Evolutionary conservation across 306 rosid genomes (phyloP).

Genomic region (Neltuma alba): DNA sequence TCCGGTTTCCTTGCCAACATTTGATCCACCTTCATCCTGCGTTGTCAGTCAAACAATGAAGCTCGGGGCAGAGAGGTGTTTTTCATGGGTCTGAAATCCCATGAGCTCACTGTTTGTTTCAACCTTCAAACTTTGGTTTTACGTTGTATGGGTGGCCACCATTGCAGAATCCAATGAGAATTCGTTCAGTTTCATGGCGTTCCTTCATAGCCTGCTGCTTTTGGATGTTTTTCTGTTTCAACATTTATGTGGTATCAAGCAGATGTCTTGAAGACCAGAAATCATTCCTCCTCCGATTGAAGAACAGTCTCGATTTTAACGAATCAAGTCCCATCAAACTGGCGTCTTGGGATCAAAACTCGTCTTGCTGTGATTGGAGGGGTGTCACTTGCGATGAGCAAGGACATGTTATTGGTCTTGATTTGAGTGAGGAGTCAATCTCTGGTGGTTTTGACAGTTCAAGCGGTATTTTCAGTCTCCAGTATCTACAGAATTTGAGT

Average conservation of each 20-base stretch:
- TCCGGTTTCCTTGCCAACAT: neutral
- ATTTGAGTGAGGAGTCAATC: neutral
- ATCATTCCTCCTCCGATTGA: slow-evolving; percentile 38
- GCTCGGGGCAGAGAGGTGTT: neutral
- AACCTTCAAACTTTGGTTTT: neutral
- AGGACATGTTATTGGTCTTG: slow-evolving; percentile 27
- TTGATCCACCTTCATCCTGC: neutral
- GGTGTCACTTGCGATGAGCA: neutral
- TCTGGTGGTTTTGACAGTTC: neutral
- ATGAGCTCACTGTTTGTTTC: neutral
- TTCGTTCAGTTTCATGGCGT: neutral
- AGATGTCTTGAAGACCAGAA: slow-evolving; percentile 38
- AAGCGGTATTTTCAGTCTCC: slow-evolving; percentile 23
- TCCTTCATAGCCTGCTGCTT: neutral
- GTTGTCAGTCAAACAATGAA: neutral
- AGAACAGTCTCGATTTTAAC: slow-evolving; percentile 17
- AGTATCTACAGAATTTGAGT: slow-evolving; percentile 14
- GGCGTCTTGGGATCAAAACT: neutral
- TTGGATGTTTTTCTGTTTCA: neutral
- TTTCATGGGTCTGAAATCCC: neutral
- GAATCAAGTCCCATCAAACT: neutral
- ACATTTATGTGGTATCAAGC: neutral
- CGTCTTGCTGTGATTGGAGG: neutral
- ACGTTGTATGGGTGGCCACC: neutral
- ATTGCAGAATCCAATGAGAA: neutral